A percentile compares a stretch with the other conserved stretches of the same genome.
Conservation (phyloP, 2,329 filamentous ascomycete species). For the Trichoderma brevicompactum region DNA sequence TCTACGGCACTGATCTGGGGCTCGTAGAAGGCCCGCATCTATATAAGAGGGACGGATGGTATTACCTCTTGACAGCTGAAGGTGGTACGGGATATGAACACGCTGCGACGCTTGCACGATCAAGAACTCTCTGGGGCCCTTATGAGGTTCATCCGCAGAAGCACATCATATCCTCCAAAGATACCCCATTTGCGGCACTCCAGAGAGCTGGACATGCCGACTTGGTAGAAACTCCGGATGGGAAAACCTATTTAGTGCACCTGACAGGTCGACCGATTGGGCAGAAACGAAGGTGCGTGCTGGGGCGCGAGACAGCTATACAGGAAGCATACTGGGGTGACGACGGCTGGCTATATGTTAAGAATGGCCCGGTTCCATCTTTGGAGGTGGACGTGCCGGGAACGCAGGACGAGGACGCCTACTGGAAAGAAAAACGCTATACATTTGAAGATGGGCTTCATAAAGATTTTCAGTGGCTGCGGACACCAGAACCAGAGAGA, state of each 20-base stretch:
- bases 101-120: conserved; percentile 61
- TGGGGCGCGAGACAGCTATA: conserved; percentile 61
- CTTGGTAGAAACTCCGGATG: conserved; percentile 58
- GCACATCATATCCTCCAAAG: conserved; percentile 59
- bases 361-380: conserved; percentile 60
- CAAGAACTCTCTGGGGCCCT: conserved; percentile 60
- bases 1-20: conserved; percentile 57
- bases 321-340: conserved; percentile 63
- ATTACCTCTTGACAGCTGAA: conserved; percentile 64
- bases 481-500: conserved; percentile 58
- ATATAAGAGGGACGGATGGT: conserved; percentile 62
- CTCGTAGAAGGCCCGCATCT: conserved; percentile 63
- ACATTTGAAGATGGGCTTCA: conserved; percentile 52
- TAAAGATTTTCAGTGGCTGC: conserved; percentile 61
- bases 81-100: conserved; percentile 66
- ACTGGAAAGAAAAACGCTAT: conserved; percentile 57
- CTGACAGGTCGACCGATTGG: conserved; percentile 56
- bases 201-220: conserved; percentile 60
- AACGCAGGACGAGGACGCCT: conserved; percentile 50
- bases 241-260: conserved; percentile 59
- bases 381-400: conserved; percentile 57
- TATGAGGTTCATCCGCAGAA: conserved; percentile 65
- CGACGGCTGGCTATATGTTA: conserved; percentile 67
- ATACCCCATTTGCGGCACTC: conserved; percentile 52
- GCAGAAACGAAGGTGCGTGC: conserved; percentile 56